phyloP scores from a whole-genome alignment of 2,329 filamentous ascomycete genomes.

The Ophiostoma pallidulum region DNA sequence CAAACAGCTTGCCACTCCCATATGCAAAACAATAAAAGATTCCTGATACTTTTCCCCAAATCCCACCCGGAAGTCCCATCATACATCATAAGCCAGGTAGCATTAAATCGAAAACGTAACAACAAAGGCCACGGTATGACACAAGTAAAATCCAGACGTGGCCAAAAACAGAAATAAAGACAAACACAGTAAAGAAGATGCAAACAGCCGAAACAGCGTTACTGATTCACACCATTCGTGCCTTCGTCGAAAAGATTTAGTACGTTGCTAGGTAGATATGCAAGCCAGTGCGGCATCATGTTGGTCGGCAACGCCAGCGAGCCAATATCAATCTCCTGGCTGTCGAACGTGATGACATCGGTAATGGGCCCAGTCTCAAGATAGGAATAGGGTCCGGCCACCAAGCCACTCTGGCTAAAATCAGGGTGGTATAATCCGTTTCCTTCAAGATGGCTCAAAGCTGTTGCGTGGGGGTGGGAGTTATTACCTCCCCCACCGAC shows the following conservation, averaged over 20 bases:
- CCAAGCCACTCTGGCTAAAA: slow-evolving; percentile 21
- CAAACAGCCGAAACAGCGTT: background rate
- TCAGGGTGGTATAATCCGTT: slow-evolving; percentile 18
- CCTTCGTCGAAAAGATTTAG: slow-evolving; percentile 42
- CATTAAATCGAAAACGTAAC: background rate
- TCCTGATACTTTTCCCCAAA: slow-evolving; percentile 1
- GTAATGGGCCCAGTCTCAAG: slow-evolving; percentile 27
- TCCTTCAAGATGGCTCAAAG: slow-evolving; percentile 1
- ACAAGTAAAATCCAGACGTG: background rate
- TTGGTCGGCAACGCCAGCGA: slow-evolving; percentile 50
- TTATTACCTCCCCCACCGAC: slow-evolving; percentile 1
- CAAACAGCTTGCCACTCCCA: background rate
- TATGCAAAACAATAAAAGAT: slow-evolving; percentile 8
- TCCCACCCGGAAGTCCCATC: background rate
- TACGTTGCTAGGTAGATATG: slow-evolving; percentile 61
- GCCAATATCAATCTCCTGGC: slow-evolving; percentile 67
- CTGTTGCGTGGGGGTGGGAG: slow-evolving; percentile 7
- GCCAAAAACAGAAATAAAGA: background rate
- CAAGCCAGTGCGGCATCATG: slow-evolving; percentile 62
- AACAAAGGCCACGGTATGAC: background rate
- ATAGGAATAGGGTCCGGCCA: slow-evolving; percentile 21
- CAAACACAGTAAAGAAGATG: no score
- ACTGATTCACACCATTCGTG: slow-evolving; percentile 3
- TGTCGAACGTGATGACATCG: slow-evolving; percentile 60
- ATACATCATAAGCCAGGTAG: background rate